Conservation (phyloP, 2,329 filamentous ascomycete species). For the Ophiostoma piceae region DNA sequence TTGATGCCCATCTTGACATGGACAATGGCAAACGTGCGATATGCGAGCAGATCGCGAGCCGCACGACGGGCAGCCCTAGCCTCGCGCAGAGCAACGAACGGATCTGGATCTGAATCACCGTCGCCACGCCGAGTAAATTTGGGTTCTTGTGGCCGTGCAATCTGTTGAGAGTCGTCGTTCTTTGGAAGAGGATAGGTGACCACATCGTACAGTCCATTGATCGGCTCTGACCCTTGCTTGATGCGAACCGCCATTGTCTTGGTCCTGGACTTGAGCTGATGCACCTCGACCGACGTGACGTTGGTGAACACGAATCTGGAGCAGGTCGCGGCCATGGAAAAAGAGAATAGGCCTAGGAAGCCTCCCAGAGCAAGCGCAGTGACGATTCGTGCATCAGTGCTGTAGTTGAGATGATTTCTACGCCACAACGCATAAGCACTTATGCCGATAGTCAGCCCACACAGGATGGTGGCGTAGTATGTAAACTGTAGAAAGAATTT, state of each 20-base stretch:
- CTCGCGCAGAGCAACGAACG: slow-evolving; percentile 13
- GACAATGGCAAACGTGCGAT: slow-evolving; percentile 72
- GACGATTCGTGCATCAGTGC: slow-evolving; percentile 42
- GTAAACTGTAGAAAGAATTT: slow-evolving; percentile 92
- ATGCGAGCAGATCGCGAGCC: slow-evolving; percentile 44
- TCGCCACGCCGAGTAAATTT: slow-evolving; percentile 5
- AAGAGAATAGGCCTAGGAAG: slow-evolving; percentile 76
- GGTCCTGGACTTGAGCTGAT: slow-evolving; percentile 56
- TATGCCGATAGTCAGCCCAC: slow-evolving; percentile 57
- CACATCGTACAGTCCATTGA: slow-evolving; percentile 47
- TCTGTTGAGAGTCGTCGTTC: slow-evolving; percentile 17
- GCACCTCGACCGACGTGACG: slow-evolving; percentile 76
- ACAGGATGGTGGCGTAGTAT: slow-evolving; percentile 65
- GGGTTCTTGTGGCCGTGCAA: neutral
- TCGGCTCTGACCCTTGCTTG: slow-evolving; percentile 44
- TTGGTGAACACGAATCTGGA: slow-evolving; percentile 66
- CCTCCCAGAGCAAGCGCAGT: slow-evolving; percentile 60
- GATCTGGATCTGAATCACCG: slow-evolving; percentile 18
- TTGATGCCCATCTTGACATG: slow-evolving; percentile 70
- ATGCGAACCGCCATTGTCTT: slow-evolving; percentile 72
- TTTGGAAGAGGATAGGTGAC: slow-evolving; percentile 28
- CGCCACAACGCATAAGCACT: slow-evolving; percentile 44
- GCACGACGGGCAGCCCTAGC: slow-evolving; percentile 24
- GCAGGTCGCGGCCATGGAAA: slow-evolving; percentile 70
- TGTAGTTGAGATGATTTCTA: slow-evolving; percentile 46